These are phyloP conservation scores for Fragaria nilgerrensis DNA, from an alignment of 306 rosid species.

Conservation along the genomic window DNA sequence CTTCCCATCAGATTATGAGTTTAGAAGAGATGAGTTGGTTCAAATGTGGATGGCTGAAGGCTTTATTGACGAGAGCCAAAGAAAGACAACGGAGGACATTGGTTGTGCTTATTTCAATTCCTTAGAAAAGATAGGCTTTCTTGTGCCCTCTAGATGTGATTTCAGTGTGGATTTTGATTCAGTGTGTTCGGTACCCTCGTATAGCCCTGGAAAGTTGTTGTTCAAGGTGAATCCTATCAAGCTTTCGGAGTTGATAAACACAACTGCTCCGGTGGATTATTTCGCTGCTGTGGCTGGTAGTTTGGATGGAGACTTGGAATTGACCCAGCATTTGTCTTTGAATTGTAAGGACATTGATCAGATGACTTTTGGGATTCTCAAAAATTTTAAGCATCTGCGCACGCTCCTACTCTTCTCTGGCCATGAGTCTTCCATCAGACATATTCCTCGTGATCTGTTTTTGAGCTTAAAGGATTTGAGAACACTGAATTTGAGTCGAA, in stretches of 20 bases:
- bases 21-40: constrained; percentile 14
- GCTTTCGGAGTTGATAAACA: neutral
- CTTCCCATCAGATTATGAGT: constrained; percentile 14
- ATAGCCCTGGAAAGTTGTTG: neutral
- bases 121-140: neutral
- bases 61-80: neutral
- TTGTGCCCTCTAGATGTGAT: constrained; percentile 10
- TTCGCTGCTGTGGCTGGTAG: neutral
- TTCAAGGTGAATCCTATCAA: neutral
- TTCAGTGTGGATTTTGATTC: neutral
- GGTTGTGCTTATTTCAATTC: neutral
- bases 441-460: constrained; percentile 21
- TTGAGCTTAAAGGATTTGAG: constrained; percentile 7
- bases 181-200: neutral
- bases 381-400: neutral
- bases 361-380: neutral
- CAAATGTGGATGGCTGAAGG: constrained; percentile 23
- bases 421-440: neutral
- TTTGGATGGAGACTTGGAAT: neutral
- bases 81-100: neutral
- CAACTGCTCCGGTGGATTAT: neutral
- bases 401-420: constrained; percentile 1
- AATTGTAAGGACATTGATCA: neutral
- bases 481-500: constrained; percentile 12
- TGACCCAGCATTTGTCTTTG: constrained; percentile 9